These are phyloP conservation scores for Calocybe cyanea DNA, from an alignment of 768 basidiomycete genomes.

Conservation along the genomic window DNA sequence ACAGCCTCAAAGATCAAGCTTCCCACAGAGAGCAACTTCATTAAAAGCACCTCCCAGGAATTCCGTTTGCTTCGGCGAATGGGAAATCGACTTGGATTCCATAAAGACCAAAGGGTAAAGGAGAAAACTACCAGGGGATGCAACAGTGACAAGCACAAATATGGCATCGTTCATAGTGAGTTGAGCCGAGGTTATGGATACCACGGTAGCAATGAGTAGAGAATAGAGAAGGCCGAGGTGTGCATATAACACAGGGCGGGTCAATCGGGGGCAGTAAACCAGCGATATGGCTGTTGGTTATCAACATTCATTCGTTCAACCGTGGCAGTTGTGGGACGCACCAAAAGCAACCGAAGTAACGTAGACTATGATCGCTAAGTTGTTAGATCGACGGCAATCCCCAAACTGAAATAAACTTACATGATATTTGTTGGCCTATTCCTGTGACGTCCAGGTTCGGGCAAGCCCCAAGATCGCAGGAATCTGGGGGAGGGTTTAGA, in stretches of 20 bases:
- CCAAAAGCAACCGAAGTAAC: constrained; percentile 7
- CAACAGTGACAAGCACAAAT: constrained; percentile 15
- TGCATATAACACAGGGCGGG: constrained; percentile 13
- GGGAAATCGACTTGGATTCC: background rate
- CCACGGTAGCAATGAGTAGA: constrained; percentile 7
- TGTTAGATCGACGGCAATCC: background rate
- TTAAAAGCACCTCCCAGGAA: background rate
- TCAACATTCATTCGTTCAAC: background rate
- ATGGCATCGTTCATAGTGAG: constrained; percentile 17
- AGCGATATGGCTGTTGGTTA: constrained; percentile 9
- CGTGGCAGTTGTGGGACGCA: background rate
- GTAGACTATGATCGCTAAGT: constrained; percentile 2
- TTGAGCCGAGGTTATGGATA: constrained; percentile 5
- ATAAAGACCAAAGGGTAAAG: constrained; percentile 6
- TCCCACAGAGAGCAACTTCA: constrained; percentile 2
- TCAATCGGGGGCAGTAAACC: constrained; percentile 5
- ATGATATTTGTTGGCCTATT: constrained; percentile 17
- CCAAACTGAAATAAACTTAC: constrained; percentile 3
- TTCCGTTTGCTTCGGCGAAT: background rate
- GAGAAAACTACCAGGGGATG: constrained; percentile 15
- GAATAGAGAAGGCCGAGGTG: constrained; percentile 16
- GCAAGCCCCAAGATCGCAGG: constrained; percentile 15
- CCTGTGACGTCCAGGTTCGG: constrained; percentile 21
- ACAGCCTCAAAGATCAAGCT: background rate
- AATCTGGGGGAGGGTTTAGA: constrained; percentile 11